Evolutionary conservation across 768 basidiomycete species (phyloP).

Genomic region (Cystobasidiopsis lactophilus): DNA sequence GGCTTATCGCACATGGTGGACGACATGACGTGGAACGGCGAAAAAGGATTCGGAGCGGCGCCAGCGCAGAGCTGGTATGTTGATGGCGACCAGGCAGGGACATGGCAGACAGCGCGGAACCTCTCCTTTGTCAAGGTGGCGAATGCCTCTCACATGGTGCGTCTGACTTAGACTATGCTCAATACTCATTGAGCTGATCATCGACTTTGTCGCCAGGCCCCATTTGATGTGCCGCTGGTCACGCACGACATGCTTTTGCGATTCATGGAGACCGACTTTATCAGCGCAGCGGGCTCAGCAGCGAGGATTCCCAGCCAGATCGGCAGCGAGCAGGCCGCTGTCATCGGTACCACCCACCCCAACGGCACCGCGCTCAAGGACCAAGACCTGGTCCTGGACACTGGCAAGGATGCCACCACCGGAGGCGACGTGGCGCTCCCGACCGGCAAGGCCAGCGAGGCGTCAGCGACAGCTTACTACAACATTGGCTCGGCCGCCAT

Average conservation of each 20-base stretch:
- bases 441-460: neutral
- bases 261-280: slow-evolving; percentile 82
- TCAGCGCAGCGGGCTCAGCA: slow-evolving; percentile 52
- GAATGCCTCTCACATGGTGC: slow-evolving; percentile 87
- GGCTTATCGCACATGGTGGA: slow-evolving; percentile 73
- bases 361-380: slow-evolving; percentile 18
- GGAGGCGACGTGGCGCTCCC: neutral
- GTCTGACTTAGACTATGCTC: slow-evolving; percentile 24
- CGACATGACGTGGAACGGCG: slow-evolving; percentile 64
- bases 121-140: slow-evolving; percentile 84
- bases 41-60: slow-evolving; percentile 52
- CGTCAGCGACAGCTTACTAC: slow-evolving; percentile 48
- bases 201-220: slow-evolving; percentile 17
- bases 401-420: neutral
- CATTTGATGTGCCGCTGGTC: slow-evolving; percentile 53
- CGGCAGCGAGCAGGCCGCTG: slow-evolving; percentile 40
- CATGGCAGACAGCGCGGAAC: slow-evolving; percentile 74
- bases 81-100: slow-evolving; percentile 52
- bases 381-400: neutral
- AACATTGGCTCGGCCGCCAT: slow-evolving; percentile 72
- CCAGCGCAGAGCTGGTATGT: slow-evolving; percentile 33
- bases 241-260: slow-evolving; percentile 97
- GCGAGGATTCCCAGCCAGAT: slow-evolving; percentile 61
- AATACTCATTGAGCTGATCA: neutral
- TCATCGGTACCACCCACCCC: slow-evolving; percentile 13